Evolutionary conservation across 148 eudicot species (phyloP).

Genomic region (Rhododendron griersonianum): DNA sequence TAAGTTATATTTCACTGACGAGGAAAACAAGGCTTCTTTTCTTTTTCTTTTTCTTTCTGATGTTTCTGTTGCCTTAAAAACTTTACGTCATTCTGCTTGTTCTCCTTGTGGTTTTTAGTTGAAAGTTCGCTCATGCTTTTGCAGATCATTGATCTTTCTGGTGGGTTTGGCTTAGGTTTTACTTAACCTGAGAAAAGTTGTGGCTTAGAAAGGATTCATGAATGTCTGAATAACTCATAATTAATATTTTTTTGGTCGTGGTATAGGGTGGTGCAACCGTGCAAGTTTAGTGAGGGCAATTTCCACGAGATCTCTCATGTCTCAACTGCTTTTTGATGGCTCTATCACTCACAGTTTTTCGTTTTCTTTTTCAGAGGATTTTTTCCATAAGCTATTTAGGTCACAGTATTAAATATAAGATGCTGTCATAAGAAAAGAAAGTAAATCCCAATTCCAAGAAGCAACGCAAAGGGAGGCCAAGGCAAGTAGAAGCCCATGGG

Average conservation of each 20-base stretch:
- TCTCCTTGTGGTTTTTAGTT: background rate
- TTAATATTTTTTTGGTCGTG: background rate
- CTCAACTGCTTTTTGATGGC: background rate
- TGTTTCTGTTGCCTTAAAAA: background rate
- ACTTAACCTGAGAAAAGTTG: background rate
- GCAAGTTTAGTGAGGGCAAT: background rate
- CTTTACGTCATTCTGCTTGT: background rate
- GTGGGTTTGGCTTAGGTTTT: background rate
- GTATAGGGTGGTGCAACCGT: background rate
- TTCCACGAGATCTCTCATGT: background rate
- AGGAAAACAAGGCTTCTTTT: background rate
- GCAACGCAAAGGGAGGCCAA: background rate
- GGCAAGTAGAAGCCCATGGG: no score
- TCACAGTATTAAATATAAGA: background rate
- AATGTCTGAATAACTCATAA: background rate
- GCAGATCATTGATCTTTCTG: background rate
- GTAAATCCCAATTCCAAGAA: background rate
- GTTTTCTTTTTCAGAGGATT: background rate
- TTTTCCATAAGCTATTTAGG: background rate
- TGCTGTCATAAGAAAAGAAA: background rate
- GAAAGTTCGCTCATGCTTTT: background rate
- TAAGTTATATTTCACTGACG: background rate
- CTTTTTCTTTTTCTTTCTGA: no score
- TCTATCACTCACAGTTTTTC: background rate
- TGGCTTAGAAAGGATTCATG: constrained; percentile 2